Base-by-base conservation (phyloP, 108 stramenopile genomes). In the Skeletonema grethae region DNA sequence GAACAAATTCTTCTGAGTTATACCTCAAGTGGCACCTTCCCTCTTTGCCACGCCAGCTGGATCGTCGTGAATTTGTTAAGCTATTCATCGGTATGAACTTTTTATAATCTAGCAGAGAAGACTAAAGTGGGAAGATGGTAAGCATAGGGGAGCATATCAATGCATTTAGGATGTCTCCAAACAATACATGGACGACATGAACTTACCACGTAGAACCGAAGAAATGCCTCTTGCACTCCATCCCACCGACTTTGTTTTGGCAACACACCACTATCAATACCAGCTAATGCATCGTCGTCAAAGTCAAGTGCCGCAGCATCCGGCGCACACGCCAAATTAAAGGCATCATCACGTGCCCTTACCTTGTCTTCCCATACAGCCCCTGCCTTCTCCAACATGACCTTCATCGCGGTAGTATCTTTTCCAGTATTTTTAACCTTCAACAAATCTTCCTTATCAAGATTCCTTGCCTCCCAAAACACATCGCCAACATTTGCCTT, bases 211-310 rank as follows among this genome's bases (percentile, higher is more conserved):
- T 89, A 96, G 70, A 94, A 93, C 24, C 88, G 69, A 41, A 94
- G 70, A 62, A 96, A 96, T 4, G 91, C 87, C 63, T 95, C 94
- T 67, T 95, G 94, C 20, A 91, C 90, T 22, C 63, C 56, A 70
- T 94, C 93, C 94, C 94, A 95, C 25, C 80, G 62, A 58, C 69
- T 84, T 63, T 90, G 84, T 34, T 85, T 85, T 1, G 28, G 41
- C 57, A 60, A 32, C 11, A n/a, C 65, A 35, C 69, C 63, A 25
- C 34, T 58, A 45, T 75, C 81, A 12, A 63, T 77, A 61, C 69
- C 50, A 28, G 18, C 55, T 6, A 56, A 68, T 16, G 69, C 59
- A 36, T 68, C 61, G 8, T 92, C 87, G 20, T 68, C 50, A 15
- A 61, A 67, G 11, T 75, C 63, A 31, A 75, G 57, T 11, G 38